Evolutionary conservation across 164 flowering plant species (phyloP).

Genomic region (Vitis riparia): DNA sequence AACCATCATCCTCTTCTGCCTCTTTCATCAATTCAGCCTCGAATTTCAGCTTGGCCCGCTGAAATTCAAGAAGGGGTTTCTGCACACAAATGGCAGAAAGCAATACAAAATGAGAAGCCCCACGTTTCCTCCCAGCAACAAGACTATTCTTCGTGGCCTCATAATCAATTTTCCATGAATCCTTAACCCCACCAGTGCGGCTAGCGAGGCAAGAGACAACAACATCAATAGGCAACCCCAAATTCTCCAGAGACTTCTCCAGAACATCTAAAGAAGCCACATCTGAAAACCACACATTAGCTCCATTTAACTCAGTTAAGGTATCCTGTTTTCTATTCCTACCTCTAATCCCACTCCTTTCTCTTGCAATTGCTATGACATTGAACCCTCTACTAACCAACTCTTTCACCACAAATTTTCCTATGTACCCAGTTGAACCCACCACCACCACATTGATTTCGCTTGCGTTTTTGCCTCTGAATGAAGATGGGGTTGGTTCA

Average conservation of each 20-base stretch:
- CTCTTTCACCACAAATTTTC: constrained; percentile 81
- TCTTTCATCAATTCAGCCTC: constrained; percentile 71
- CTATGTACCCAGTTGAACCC: constrained; percentile 95
- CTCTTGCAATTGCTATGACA: constrained; percentile 82
- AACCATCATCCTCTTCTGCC: constrained; percentile 44
- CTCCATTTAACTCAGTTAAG: constrained; percentile 54
- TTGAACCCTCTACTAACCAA: constrained; percentile 72
- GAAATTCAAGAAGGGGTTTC: constrained; percentile 89
- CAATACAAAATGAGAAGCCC: constrained; percentile 87
- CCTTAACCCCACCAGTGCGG: constrained; percentile 80
- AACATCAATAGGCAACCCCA: constrained; percentile 64
- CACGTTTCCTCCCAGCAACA: constrained; percentile 61
- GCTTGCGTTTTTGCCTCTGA: constrained; percentile 60
- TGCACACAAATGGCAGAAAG: constrained; percentile 94
- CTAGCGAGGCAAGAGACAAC: constrained; percentile 95
- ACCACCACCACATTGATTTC: constrained; percentile 80
- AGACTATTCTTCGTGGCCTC: constrained; percentile 89
- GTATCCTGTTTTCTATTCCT: constrained; percentile 61
- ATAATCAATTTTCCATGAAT: constrained; percentile 91
- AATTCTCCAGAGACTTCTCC: constrained; percentile 45
- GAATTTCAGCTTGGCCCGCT: constrained; percentile 85
- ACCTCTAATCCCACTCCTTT: constrained; percentile 83
- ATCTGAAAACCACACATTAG: constrained; percentile 78
- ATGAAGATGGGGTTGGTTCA: constrained; percentile 38
- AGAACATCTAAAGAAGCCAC: constrained; percentile 60